phyloP scores from a whole-genome alignment of 2,329 filamentous ascomycete genomes.

The Plectosphaerella cucumerina region DNA sequence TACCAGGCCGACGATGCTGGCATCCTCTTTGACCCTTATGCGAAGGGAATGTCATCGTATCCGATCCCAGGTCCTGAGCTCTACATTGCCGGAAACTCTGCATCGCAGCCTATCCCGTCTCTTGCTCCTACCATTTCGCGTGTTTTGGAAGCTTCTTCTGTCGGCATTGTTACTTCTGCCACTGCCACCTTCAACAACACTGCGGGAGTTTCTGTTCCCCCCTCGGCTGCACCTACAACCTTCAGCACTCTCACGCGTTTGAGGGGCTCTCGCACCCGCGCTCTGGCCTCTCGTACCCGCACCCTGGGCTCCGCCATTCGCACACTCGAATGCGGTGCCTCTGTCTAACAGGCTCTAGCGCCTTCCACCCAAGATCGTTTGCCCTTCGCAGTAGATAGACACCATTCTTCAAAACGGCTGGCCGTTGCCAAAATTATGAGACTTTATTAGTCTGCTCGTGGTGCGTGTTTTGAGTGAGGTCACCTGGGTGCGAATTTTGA shows the following conservation, averaged over 20 bases:
- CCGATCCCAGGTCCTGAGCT: not conserved
- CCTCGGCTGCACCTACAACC: not conserved
- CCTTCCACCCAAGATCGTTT: no score
- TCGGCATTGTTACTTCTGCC: not conserved
- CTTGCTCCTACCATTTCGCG: not conserved
- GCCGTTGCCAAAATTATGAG: no score
- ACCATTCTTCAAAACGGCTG: no score
- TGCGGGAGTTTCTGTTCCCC: no score
- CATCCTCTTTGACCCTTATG: conserved; percentile 23
- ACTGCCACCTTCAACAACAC: no score
- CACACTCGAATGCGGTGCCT: no score
- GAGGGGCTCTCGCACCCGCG: not conserved
- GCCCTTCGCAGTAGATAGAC: no score
- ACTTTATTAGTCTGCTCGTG: no score
- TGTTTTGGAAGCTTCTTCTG: not conserved
- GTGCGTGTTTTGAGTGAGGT: no score
- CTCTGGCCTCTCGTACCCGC: not conserved
- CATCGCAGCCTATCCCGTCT: no score
- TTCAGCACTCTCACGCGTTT: not conserved
- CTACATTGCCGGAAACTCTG: not conserved
- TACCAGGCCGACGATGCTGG: conserved; percentile 23
- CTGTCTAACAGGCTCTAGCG: no score
- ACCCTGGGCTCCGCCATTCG: not conserved
- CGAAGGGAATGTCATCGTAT: not conserved
- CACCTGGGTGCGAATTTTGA: no score